phyloP scores from a whole-genome alignment of 495 filamentous ascomycete species.

The Aspergillus ostianus region DNA sequence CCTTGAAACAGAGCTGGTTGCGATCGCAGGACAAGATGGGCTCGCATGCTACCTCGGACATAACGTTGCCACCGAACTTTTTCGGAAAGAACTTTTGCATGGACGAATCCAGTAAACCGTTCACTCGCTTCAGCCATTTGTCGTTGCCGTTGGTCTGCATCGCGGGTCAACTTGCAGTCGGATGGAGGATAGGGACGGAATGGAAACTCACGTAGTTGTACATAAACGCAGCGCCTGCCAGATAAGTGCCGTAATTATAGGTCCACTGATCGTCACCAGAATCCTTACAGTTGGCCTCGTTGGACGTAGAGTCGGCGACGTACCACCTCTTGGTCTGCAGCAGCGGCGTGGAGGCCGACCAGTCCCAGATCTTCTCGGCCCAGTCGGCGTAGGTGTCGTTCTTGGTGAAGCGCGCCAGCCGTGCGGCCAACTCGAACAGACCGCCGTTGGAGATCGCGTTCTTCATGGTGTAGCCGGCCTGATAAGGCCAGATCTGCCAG shows the following conservation, averaged over 20 bases:
- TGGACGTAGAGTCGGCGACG: slow-evolving; percentile 56
- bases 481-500: slow-evolving; percentile 51
- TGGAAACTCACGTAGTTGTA: slow-evolving; percentile 53
- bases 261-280: slow-evolving; percentile 61
- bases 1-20: slow-evolving; percentile 75
- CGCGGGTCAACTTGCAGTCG: slow-evolving; percentile 4
- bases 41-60: slow-evolving; percentile 74
- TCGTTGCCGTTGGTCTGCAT: slow-evolving; percentile 44
- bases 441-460: slow-evolving; percentile 66
- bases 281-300: slow-evolving; percentile 51
- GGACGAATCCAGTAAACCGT: slow-evolving; percentile 52
- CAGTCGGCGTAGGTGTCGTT: slow-evolving; percentile 62
- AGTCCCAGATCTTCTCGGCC: slow-evolving; percentile 62
- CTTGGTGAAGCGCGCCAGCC: slow-evolving; percentile 62
- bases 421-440: slow-evolving; percentile 62
- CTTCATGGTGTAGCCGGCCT: slow-evolving; percentile 57
- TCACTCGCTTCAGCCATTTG: slow-evolving; percentile 52
- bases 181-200: background rate
- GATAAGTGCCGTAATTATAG: slow-evolving; percentile 65
- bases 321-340: slow-evolving; percentile 49
- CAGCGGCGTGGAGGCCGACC: slow-evolving; percentile 53
- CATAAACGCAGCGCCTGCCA: slow-evolving; percentile 65
- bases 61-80: slow-evolving; percentile 44
- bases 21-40: slow-evolving; percentile 55
- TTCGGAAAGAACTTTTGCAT: slow-evolving; percentile 53